Evolutionary conservation across 805 yeast species (phyloP), one percentile per base, ranked within the genome.

Genomic region (Kluyveromyces nonfermentans): DNA sequence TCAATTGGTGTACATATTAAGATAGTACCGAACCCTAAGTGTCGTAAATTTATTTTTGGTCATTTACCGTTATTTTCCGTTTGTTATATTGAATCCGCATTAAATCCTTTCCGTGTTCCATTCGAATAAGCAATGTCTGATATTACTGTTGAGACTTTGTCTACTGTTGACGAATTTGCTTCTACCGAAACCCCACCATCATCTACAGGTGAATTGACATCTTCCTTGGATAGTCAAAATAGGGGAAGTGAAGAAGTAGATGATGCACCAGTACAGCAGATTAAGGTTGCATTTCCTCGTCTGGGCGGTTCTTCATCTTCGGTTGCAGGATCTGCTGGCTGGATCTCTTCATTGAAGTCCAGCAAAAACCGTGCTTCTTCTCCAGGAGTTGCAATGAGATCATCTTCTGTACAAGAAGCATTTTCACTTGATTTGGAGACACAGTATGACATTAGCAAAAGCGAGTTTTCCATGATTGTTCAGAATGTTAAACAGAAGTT

Each of bases 391-490:
- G 60, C 72, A n/a, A 71, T 73, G 54, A 71, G 75, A 51, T 73
- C 86, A 9, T 69, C 77, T 18, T 74, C 75, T 43, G 71, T 85
- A 46, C 90, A 87, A 60, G 88, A 85, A 55, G 84, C 88, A 7
- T 85, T 89, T 59, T 74, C 85, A 40, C 73, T 89, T 55, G 81
- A 77, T 54, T 73, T 76, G 44, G 80, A 77, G 43, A 81, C 82
- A 50, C 90, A 85, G 60, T 63, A 79, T 57, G 72, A 75, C 43
- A 72, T 82, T 22, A 63, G 74, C 38, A 79, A 80, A 53, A 71
- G 78, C 18, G 93, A 84, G 52, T 77, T 85, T 48, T 72, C 80
- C 54, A 80, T 80, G 57, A 74, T 85, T 49, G 68, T 87, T 49
- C 70, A 75, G 40, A 67, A 74, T 39, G 74, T 85, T 55, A 82